Evolutionary conservation across 805 yeast species (phyloP), one percentile per base, ranked within the genome.

Genomic region (Yarrowia bubula): DNA sequence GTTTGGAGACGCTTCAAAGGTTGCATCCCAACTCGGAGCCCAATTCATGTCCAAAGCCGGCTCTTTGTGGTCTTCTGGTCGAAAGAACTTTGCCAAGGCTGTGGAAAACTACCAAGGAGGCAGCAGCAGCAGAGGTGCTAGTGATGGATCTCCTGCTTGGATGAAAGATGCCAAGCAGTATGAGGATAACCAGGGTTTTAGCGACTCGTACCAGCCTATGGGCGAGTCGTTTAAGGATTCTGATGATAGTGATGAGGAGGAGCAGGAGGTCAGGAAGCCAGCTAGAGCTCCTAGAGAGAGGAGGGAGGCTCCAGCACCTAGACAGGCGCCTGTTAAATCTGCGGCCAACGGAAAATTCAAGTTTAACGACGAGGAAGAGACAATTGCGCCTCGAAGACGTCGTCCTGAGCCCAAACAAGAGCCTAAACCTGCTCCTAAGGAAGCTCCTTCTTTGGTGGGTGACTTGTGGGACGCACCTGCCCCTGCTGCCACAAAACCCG

Each of bases 131-230:
- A 47, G 71, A 0, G 69, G 67, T 47, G 53, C 51, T 33, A 28
- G 28, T n/a, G 78, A 78, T 60, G 80, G 78, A 6, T 73, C 71
- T 68, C 96, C 96, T 0, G 84, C 86, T 1, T 90, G 96, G 96
- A 86, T 90, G 92, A 80, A 77, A 65, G 81, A 84, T 67, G 86
- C 83, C 69, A 78, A 71, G 69, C 81, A 86, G 69, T 82, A 79
- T 47, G 51, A 44, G 18, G 28, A 35, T 8, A 51, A 58, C 32
- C 17, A 28, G 8, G 55, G 41, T 4, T 48, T 48, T 17, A 48
- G 33, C 3, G 55, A 48, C 41, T 48, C 55, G 11, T 58, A 58
- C 15, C 33, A 43, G 33, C 41, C 42, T 13, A 35, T 44, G 42
- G 51, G 51, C 7, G 64, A 58, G 64, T 58, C 64, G 8, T 58